Conservation (phyloP, 306 rosid genomes). For the Acmispon strigosus region DNA sequence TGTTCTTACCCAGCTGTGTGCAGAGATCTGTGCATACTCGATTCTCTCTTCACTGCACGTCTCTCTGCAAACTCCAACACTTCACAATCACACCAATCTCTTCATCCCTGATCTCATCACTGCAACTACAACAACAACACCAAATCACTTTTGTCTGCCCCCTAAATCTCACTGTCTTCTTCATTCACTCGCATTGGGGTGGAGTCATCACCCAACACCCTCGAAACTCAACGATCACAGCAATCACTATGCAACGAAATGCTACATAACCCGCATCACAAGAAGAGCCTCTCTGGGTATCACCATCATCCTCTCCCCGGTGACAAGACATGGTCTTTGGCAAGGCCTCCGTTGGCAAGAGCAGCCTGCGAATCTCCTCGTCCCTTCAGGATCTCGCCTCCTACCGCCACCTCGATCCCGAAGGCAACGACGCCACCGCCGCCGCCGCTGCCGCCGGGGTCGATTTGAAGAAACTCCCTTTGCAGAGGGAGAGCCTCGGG, state of each 20-base stretch:
- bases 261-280: neutral
- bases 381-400: constrained; percentile 88
- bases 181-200: neutral
- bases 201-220: no score
- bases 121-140: neutral
- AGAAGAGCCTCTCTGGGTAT: no score
- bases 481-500: constrained; percentile 29
- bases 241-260: constrained; percentile 13
- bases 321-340: constrained; percentile 45
- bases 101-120: constrained; percentile 6
- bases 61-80: neutral
- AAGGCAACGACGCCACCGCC: neutral
- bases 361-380: constrained; percentile 54
- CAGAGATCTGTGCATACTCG: neutral
- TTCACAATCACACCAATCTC: neutral
- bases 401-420: constrained; percentile 39
- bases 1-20: neutral
- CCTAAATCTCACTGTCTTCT: neutral
- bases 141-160: no score
- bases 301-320: neutral
- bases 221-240: neutral
- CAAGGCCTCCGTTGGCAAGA: constrained; percentile 31
- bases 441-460: no score
- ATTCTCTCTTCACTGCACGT: neutral
- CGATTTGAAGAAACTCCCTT: constrained; percentile 24